A percentile compares a stretch with the other conserved stretches of the same genome.
Evolutionary conservation across 208 protist genomes (phyloP).

Genomic region (Acanthamoeba sp.): DNA sequence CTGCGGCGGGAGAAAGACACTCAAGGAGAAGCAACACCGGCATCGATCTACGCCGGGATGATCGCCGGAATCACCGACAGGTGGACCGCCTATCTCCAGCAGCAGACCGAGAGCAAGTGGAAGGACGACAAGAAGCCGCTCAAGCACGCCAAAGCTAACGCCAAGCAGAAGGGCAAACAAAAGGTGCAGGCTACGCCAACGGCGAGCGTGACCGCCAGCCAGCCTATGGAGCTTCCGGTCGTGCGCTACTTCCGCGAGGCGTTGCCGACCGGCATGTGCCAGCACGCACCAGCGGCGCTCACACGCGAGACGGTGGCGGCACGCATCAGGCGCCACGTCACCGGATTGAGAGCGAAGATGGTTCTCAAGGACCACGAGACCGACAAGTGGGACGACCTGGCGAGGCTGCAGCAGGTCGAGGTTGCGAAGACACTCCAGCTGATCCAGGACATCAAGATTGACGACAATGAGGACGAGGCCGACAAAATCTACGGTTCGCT

Average conservation of each 20-base stretch:
- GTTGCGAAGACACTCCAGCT: not conserved
- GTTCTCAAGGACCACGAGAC: too few species aligned
- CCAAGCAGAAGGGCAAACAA: not conserved
- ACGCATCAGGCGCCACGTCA: too few species aligned
- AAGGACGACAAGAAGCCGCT: not conserved
- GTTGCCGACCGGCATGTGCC: too few species aligned
- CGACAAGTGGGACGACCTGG: not conserved
- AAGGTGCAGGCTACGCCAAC: not conserved
- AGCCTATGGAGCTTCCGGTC: too few species aligned
- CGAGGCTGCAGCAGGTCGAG: not conserved
- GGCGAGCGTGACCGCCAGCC: too few species aligned
- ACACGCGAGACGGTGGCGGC: too few species aligned
- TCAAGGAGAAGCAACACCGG: not conserved
- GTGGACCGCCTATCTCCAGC: not conserved
- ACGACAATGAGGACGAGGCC: not conserved
- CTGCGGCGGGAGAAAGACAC: not conserved
- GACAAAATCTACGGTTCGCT: not conserved
- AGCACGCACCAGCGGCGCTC: too few species aligned
- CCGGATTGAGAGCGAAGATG: too few species aligned
- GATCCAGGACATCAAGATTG: too few species aligned
- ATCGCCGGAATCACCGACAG: too few species aligned
- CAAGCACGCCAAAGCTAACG: not conserved
- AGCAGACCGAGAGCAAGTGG: not conserved
- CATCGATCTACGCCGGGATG: too few species aligned
- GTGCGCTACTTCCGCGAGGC: too few species aligned